phyloP scores from a whole-genome alignment of 139 green algal genomes.

The Tetradesmus lagerheimii region DNA sequence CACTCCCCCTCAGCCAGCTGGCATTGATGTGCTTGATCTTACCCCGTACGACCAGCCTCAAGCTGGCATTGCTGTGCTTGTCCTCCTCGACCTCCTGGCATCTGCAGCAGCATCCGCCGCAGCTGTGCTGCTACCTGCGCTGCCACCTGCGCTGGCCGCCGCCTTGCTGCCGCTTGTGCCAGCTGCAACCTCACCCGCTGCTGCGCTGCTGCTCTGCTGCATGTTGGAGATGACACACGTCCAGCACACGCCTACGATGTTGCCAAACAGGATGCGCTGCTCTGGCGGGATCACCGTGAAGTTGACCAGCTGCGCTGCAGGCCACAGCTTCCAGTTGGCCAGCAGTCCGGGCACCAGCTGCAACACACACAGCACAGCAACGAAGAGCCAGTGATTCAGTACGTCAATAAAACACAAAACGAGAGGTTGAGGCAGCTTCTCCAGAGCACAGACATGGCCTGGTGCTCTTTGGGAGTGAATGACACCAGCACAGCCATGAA shows the following conservation, averaged over 20 bases:
- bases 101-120: neutral
- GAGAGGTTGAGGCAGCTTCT: no score
- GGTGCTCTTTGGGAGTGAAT: no score
- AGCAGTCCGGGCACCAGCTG: slow-evolving; percentile 54
- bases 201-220: neutral
- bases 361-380: neutral
- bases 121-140: neutral
- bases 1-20: no score
- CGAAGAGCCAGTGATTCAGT: no score
- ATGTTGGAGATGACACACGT: slow-evolving; percentile 56
- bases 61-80: neutral
- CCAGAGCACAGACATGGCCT: no score
- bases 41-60: neutral
- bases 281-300: slow-evolving; percentile 68
- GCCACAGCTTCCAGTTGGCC: slow-evolving; percentile 69
- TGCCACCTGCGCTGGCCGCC: neutral
- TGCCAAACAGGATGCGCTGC: slow-evolving; percentile 73
- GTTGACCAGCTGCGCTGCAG: slow-evolving; percentile 71
- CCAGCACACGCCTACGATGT: slow-evolving; percentile 65
- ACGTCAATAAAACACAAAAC: no score
- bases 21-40: neutral
- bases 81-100: neutral
- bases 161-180: neutral
- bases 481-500: no score
- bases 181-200: neutral